Base-by-base conservation (phyloP, 1,139 yeast genomes). In the Candida mesenterica region DNA sequence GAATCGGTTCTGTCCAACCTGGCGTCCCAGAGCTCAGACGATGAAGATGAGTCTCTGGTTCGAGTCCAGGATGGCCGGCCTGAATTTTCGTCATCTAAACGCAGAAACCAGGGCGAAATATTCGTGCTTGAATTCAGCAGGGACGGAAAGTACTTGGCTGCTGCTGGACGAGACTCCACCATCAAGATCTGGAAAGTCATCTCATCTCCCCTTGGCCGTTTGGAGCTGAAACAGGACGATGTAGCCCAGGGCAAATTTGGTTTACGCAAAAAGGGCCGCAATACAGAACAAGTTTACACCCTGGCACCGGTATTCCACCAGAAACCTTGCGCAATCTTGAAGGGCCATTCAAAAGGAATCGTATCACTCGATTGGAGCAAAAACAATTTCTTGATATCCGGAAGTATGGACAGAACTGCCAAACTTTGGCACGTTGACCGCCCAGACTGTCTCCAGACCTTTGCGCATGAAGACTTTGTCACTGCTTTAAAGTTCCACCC, bases 351-450 rank as follows among this genome's bases (percentile, higher is more conserved):
- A 1, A 75, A 76, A 32, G 84, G 87, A 42, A 72, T 90, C 17
- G 60, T 88, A 24, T 78, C 86, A 8, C 55, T 90, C 28, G 87
- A 87, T 49, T 90, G 97, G 97, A 83, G 95, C 38, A 84, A 83
- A 47, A 89, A 89, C 59, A 83, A 82, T 52, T 90, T 90, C 45
- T 57, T 90, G 22, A 55, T 89, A 1, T 73, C 95, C 1, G 83
- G 95, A 3, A 83, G 95, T 5, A 86, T 86, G 85, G 97, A 90
- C 59, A 76, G 78, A 45, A 82, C 95, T 0, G 95, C 81, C 1
- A 75, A 77, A 42, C 62, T 90, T 32, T 90, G 97, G 97, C 95
- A 90, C 56, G 74, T 83, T 9, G 87, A 85, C 30, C 67, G 90
- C 32, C 62, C 62, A 2, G 72, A 68, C 13, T 79, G 88, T 38